Conservation (phyloP, 2,329 filamentous ascomycete species). For the Microsporum canis region DNA sequence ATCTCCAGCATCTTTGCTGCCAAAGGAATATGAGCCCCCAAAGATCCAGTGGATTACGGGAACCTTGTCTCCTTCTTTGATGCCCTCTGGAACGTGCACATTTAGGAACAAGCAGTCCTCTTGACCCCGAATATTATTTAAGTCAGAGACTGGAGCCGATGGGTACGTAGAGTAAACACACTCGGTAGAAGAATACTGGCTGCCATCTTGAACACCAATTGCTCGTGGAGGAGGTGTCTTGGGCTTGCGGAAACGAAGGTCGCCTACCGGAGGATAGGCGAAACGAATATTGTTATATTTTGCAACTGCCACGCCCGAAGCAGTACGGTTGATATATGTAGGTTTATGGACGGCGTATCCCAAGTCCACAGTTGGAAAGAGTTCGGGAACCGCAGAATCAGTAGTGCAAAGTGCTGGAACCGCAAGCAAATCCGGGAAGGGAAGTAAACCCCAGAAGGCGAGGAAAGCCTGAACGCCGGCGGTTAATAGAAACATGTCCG, state of each 20-base stretch:
- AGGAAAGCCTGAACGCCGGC: neutral
- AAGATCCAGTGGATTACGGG: constrained; percentile 12
- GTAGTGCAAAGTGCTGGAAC: neutral
- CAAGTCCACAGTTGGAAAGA: constrained; percentile 1
- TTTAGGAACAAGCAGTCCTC: constrained; percentile 13
- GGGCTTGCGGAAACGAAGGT: constrained; percentile 5
- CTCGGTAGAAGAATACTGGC: neutral
- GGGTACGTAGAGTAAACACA: constrained; percentile 6
- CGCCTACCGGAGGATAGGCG: constrained; percentile 9
- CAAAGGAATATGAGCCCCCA: constrained; percentile 7
- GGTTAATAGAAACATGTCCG: neutral
- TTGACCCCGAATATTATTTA: constrained; percentile 8
- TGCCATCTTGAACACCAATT: constrained; percentile 5
- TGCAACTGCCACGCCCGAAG: constrained; percentile 1
- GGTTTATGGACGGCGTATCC: constrained; percentile 7
- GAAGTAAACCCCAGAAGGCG: neutral
- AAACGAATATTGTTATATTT: constrained; percentile 14
- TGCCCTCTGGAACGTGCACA: constrained; percentile 8
- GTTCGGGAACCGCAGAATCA: neutral
- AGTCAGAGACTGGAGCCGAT: neutral
- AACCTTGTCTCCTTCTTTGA: constrained; percentile 5
- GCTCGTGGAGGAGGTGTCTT: neutral
- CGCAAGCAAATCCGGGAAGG: neutral
- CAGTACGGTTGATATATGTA: neutral
- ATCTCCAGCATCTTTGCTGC: constrained; percentile 6